Base-by-base conservation (phyloP, 148 eudicot species). In the Spergularia marina region DNA sequence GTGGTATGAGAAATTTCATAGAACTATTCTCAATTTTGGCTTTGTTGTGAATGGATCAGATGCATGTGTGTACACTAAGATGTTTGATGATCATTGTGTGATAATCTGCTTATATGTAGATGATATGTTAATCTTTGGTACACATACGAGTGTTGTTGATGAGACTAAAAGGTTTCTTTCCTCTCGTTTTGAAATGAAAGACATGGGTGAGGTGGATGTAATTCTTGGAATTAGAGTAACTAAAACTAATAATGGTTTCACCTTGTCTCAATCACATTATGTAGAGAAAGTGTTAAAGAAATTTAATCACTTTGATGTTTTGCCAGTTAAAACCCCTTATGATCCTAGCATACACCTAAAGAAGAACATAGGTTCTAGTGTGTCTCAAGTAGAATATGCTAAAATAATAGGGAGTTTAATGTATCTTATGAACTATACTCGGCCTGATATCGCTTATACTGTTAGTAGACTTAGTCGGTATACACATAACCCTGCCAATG, bases 371-470 rank as follows among this genome's bases (percentile, higher is more conserved):
- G 55, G 25, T 49, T 3, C 18, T 6, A 25, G 15, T 16, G 15
- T 16, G 20, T 25, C 36, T 14, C 62, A 71, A 34, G 49, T 9
- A 6, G 62, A 71, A 13, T 23, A 30, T 34, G 62, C 74, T 6
- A 54, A 55, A 54, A 15, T 71, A 6, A 12, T 71, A 14, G 62
- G 62, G 5, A 71, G 62, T 54, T 13, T 53, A 16, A 55, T 71
- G 62, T 54, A 53, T 9, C 54, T 34, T 21, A 71, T 71, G 74
- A 71, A 71, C 41, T 71, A 17, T 17, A 25, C 74, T 34, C 20
- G 62, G 15, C 49, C 62, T 17, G 61, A 70, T 9, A 70, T 70
- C 11, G 62, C 74, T 10, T 71, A 25, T 4, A 14, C 21, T 5
- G 51, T 54, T 34, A 71, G 62, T 34, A 71, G 23, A 30, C 6